A percentile compares a stretch with the other conserved stretches of the same genome.
Conservation (phyloP, 495 filamentous ascomycete species). For the Penicillium bialowiezense region DNA sequence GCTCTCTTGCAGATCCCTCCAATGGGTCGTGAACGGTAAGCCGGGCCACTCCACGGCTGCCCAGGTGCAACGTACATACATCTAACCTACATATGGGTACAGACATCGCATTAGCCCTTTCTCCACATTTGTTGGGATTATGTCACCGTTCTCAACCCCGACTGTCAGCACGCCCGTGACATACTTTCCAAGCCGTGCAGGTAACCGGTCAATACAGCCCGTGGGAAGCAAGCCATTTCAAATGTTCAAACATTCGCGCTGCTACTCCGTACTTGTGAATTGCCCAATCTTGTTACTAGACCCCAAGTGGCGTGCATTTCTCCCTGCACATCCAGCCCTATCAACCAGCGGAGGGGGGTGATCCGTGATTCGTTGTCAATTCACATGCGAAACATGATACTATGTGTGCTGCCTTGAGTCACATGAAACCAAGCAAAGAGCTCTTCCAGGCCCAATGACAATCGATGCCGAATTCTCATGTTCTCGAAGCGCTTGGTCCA, state of each 20-base stretch:
- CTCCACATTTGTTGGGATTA: background rate
- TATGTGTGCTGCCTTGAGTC: background rate
- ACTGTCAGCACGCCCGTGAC: background rate
- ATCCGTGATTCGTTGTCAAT: background rate
- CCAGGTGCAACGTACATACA: background rate
- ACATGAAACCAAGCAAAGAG: background rate
- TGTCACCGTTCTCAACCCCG: too few species aligned
- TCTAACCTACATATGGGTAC: background rate
- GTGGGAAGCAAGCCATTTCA: slow-evolving; percentile 14
- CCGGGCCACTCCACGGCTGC: background rate
- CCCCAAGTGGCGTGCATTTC: too few species aligned
- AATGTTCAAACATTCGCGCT: too few species aligned
- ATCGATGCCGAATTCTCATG: background rate
- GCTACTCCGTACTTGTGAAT: too few species aligned
- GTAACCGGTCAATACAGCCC: slow-evolving; percentile 6
- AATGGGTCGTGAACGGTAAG: slow-evolving; percentile 1
- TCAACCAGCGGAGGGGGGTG: background rate
- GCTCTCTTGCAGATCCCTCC: slow-evolving; percentile 6
- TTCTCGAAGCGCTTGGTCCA: slow-evolving; percentile 3
- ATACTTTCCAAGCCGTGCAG: background rate
- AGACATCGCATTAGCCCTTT: too few species aligned
- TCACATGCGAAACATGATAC: slow-evolving; percentile 2
- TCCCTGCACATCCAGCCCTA: too few species aligned
- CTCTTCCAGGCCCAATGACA: background rate
- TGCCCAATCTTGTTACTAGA: too few species aligned